Evolutionary conservation across 805 yeast genomes (phyloP), one percentile per base, ranked within the genome.

Genomic region (Nakazawaea ernobii): DNA sequence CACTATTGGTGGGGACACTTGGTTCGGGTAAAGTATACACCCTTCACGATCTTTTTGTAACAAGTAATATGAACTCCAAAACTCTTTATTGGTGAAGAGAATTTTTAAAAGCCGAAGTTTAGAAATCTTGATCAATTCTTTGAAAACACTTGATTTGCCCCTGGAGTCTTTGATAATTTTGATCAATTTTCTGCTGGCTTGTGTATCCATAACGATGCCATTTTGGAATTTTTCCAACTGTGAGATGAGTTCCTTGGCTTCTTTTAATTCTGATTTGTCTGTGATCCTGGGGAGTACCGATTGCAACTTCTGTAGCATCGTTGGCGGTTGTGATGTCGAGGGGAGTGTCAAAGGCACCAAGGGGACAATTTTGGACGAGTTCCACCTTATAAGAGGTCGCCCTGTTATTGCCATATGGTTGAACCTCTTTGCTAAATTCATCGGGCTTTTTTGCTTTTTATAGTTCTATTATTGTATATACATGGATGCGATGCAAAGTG

Each of bases 1-100:
- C 28, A 46, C 37, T 8, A 46, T 35, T 3, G 49, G 41, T 2
- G 45, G 45, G n/a, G 32, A 40, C 15, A 45, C 35, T 6, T 6
- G 4, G 6, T 14, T 15, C 8, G 39, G 35, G 35, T 45, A 45
- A 14, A 8, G 6, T 2, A 37, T 28, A 9, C 11, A 6, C 15
- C 30, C n/a, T 8, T 32, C 26, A 6, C 11, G 8, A 26, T 39
- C 42, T 39, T 33, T 39, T 9, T 20, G 20, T 17, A 45, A 17
- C 26, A 45, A 38, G 28, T 27, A 26, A 36, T 8, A 46, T 4
- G 32, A 17, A 26, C 15, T 30, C n/a, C 5, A 4, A 32, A 35
- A 46, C 27, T 27, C 24, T 14, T 27, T 33, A 28, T 35, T 40
- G 10, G 42, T 46, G 42, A 35, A 40, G 15, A 46, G 32, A 2